These are phyloP conservation scores for Phytophthora chlamydospora DNA, from an alignment of 352 stramenopile species.

Conservation along the genomic window DNA sequence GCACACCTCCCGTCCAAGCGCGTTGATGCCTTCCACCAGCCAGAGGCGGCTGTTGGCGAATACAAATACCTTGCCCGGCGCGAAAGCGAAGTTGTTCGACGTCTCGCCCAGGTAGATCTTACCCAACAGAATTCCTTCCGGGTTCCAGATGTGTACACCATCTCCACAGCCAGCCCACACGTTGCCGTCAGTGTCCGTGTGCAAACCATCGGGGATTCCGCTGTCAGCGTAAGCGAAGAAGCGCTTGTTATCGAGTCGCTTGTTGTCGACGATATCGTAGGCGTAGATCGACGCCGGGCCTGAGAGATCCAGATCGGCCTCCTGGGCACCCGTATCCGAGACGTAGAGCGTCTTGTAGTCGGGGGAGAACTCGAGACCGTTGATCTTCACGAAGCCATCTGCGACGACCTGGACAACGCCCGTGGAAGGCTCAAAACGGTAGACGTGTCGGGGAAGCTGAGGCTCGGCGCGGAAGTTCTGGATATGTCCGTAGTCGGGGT, in stretches of 20 bases:
- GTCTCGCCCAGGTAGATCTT: slow-evolving; percentile 29
- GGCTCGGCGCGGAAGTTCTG: slow-evolving; percentile 27
- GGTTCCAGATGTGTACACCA: slow-evolving; percentile 29
- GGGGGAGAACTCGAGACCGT: slow-evolving; percentile 28
- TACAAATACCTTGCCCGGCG: slow-evolving; percentile 24
- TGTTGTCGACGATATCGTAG: slow-evolving; percentile 26
- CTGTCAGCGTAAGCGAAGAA: slow-evolving; percentile 26
- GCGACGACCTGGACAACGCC: slow-evolving; percentile 25
- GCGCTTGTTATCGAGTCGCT: slow-evolving; percentile 16
- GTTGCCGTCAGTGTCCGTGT: slow-evolving; percentile 26
- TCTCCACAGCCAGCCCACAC: slow-evolving; percentile 26
- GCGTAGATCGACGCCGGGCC: slow-evolving; percentile 28
- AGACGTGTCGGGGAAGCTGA: slow-evolving; percentile 18
- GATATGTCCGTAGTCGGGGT: slow-evolving; percentile 20
- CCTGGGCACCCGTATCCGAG: slow-evolving; percentile 22
- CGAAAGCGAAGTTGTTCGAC: slow-evolving; percentile 30
- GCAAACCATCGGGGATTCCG: slow-evolving; percentile 24
- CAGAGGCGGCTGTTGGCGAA: slow-evolving; percentile 20
- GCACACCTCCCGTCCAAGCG: slow-evolving; percentile 27
- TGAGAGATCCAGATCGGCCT: slow-evolving; percentile 17
- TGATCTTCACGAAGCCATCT: slow-evolving; percentile 19
- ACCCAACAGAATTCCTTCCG: slow-evolving; percentile 25
- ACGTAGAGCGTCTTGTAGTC: slow-evolving; percentile 35
- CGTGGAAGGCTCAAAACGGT: slow-evolving; percentile 33
- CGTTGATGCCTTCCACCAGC: slow-evolving; percentile 27